Percentiles rank a stretch among this genome's conserved stretches.
Conservation (phyloP, 805 yeast genomes). For the Suhomyces xylopsoci region DNA sequence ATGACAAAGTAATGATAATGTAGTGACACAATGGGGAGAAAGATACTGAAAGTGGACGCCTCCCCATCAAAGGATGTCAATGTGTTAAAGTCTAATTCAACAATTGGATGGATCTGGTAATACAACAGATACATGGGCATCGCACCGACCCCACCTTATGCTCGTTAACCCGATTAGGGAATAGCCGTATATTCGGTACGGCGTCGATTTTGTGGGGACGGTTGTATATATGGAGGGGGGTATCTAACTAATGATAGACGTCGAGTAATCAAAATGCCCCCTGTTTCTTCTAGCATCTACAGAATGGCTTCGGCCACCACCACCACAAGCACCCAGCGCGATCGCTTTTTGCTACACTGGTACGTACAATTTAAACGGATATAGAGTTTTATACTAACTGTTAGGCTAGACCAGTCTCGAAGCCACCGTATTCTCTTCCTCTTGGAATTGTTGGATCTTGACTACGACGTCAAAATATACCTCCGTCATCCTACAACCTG, state of each 20-base stretch:
- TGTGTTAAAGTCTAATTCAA: background rate
- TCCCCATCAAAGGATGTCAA: background rate
- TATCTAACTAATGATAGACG: background rate
- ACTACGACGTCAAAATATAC: slow-evolving; percentile 53
- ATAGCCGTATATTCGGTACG: background rate
- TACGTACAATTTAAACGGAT: slow-evolving; percentile 9
- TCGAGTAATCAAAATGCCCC: background rate
- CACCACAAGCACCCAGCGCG: slow-evolving; percentile 9
- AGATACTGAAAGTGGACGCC: background rate
- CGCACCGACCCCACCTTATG: background rate
- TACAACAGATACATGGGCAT: background rate
- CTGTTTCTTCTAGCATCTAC: background rate
- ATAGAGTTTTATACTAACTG: background rate
- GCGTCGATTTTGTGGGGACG: background rate
- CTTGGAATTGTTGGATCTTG: slow-evolving; percentile 56
- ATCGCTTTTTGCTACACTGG: slow-evolving; percentile 27
- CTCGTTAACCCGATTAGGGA: background rate
- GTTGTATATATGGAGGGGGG: background rate
- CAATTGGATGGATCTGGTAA: background rate
- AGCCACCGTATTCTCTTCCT: slow-evolving; percentile 62
- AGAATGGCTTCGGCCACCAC: background rate
- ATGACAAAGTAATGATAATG: background rate
- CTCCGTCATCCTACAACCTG: slow-evolving; percentile 45
- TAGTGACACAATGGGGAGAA: background rate
- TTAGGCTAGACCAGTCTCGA: slow-evolving; percentile 53